These are phyloP conservation scores for Pleurotus djamor DNA, from an alignment of 768 basidiomycete genomes.

Conservation along the genomic window DNA sequence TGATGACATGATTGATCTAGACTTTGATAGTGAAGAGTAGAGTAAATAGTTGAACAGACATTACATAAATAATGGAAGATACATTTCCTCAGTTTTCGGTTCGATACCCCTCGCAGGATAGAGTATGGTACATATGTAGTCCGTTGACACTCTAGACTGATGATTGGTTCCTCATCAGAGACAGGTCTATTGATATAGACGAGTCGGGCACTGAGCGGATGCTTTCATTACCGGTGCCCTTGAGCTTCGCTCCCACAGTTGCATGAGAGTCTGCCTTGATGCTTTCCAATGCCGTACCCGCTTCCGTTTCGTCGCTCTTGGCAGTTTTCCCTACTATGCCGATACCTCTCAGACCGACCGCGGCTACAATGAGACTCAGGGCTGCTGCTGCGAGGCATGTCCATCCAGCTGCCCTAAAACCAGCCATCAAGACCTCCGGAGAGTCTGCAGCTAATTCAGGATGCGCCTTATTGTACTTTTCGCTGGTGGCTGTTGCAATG, in stretches of 20 bases:
- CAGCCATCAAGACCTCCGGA: constrained; percentile 28
- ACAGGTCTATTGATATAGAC: constrained; percentile 4
- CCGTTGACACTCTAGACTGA: background rate
- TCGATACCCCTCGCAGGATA: too few species aligned
- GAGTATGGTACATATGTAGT: too few species aligned
- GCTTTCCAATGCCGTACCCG: background rate
- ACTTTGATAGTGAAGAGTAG: background rate
- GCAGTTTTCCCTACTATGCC: constrained; percentile 13
- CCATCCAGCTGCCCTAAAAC: constrained; percentile 29
- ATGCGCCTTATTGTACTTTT: constrained; percentile 17
- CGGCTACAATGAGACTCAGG: constrained; percentile 11
- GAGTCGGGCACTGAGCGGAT: constrained; percentile 5
- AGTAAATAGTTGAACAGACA: background rate
- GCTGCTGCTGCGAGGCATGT: constrained; percentile 14
- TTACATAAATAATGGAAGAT: background rate
- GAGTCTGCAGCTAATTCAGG: constrained; percentile 15
- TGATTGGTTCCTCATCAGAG: background rate
- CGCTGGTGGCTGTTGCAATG: constrained; percentile 23
- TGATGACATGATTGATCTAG: constrained; percentile 14
- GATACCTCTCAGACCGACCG: constrained; percentile 15
- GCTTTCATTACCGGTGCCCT: constrained; percentile 6
- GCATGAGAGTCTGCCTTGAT: constrained; percentile 3
- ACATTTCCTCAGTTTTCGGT: too few species aligned
- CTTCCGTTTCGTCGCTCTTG: constrained; percentile 11
- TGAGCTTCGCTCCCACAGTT: constrained; percentile 4